A percentile compares a stretch with the other conserved stretches of the same genome.
Conservation (phyloP, 768 basidiomycete genomes). For the Rhodosporidiobolus sp. region DNA sequence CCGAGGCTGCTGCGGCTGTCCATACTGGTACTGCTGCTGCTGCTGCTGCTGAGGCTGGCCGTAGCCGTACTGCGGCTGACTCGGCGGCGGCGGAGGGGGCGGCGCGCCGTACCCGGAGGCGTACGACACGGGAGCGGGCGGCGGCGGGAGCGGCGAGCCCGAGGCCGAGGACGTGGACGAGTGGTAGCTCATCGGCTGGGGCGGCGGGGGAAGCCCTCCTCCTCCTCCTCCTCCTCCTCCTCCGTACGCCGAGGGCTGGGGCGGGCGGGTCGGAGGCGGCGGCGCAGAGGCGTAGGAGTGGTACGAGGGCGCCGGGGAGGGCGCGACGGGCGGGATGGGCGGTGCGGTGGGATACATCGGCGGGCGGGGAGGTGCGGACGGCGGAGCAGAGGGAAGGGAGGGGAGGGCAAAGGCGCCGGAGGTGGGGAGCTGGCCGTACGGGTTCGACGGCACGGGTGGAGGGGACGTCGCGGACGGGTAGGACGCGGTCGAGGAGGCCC, state of each 20-base stretch:
- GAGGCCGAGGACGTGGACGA: constrained; percentile 2
- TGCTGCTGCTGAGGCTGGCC: background rate
- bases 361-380: background rate
- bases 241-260: too few species aligned
- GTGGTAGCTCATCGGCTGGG: constrained; percentile 1
- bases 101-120: background rate
- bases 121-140: constrained; percentile 24
- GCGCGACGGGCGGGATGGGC: constrained; percentile 43
- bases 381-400: constrained; percentile 42
- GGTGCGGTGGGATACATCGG: constrained; percentile 19
- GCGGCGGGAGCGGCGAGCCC: constrained; percentile 13
- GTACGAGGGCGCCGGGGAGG: constrained; percentile 44
- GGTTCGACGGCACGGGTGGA: constrained; percentile 2
- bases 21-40: background rate
- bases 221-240: too few species aligned
- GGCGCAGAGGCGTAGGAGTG: constrained; percentile 22
- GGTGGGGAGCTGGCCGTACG: constrained; percentile 25
- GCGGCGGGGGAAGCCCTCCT: constrained; percentile 13
- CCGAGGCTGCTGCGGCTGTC: constrained; percentile 9
- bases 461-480: background rate
- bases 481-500: background rate
- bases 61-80: constrained; percentile 7
- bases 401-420: constrained; percentile 22
- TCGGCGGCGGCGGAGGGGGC: constrained; percentile 14
- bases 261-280: constrained; percentile 1